Evolutionary conservation across 805 yeast species (phyloP).

Genomic region (Wickerhamiella domercqiae): DNA sequence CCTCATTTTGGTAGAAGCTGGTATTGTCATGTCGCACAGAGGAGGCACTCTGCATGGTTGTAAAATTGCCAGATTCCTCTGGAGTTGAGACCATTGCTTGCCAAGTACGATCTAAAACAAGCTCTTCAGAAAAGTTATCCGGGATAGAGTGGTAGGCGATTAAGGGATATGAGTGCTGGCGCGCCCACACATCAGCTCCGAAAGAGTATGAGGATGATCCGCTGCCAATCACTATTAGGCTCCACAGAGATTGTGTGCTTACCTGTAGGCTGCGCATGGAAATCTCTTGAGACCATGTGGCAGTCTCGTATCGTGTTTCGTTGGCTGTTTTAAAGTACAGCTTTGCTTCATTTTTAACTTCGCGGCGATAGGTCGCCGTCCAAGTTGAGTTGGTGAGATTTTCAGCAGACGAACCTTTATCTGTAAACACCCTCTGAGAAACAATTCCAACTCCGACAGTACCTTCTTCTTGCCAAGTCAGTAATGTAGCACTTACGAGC

Average conservation of each 20-base stretch:
- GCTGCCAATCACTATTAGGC: neutral
- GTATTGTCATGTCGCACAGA: neutral
- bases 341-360: neutral
- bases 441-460: conserved; percentile 17
- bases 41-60: neutral
- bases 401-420: neutral
- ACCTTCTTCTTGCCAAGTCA: conserved; percentile 19
- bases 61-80: neutral
- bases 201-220: neutral
- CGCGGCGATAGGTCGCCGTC: neutral
- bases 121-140: neutral
- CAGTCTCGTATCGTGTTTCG: neutral
- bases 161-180: neutral
- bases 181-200: neutral
- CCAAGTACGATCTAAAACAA: neutral
- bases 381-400: conserved; percentile 1
- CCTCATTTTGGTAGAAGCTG: neutral
- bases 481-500: conserved; percentile 21
- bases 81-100: no score
- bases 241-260: neutral
- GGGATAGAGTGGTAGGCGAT: neutral
- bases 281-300: neutral
- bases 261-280: conserved; percentile 2
- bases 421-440: neutral
- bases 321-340: neutral